phyloP scores from a whole-genome alignment of 257 asterid species.

The Jacaranda mimosifolia region DNA sequence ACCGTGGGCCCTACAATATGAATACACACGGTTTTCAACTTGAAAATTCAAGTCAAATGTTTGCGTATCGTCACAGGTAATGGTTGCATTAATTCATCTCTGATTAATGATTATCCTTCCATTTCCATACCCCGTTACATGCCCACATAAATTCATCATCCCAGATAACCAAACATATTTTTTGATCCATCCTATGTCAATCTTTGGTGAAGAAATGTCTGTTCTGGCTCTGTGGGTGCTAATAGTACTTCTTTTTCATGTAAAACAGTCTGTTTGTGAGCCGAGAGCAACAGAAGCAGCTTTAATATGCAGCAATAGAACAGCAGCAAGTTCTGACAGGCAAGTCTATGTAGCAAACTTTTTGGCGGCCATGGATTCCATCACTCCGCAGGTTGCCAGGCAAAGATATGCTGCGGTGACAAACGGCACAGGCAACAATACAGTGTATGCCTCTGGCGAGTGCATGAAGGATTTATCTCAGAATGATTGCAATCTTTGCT shows the following conservation, averaged over 20 bases:
- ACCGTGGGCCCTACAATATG: neutral
- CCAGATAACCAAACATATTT: neutral
- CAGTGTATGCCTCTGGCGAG: constrained; percentile 69
- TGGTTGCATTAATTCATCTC: neutral
- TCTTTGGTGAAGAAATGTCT: constrained; percentile 26
- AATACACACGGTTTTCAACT: neutral
- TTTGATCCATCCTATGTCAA: neutral
- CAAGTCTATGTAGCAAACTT: constrained; percentile 52
- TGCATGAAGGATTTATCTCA: constrained; percentile 75
- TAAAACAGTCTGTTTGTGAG: constrained; percentile 41
- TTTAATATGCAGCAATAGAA: constrained; percentile 54
- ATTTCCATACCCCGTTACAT: neutral
- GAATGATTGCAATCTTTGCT: constrained; percentile 65
- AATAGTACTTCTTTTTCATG: neutral
- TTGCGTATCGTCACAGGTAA: neutral
- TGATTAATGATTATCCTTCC: neutral
- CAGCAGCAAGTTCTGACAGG: constrained; percentile 53
- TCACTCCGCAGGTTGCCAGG: constrained; percentile 44
- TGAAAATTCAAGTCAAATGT: neutral
- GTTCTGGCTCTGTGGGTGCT: constrained; percentile 11
- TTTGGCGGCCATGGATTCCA: constrained; percentile 59
- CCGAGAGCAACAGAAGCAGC: constrained; percentile 72
- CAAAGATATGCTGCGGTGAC: constrained; percentile 51
- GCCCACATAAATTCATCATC: neutral
- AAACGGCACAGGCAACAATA: constrained; percentile 59